Percentiles rank a stretch among this genome's conserved stretches.
Conservation (phyloP, 1,139 yeast genomes). For the Citeromyces hawaiiensis region DNA sequence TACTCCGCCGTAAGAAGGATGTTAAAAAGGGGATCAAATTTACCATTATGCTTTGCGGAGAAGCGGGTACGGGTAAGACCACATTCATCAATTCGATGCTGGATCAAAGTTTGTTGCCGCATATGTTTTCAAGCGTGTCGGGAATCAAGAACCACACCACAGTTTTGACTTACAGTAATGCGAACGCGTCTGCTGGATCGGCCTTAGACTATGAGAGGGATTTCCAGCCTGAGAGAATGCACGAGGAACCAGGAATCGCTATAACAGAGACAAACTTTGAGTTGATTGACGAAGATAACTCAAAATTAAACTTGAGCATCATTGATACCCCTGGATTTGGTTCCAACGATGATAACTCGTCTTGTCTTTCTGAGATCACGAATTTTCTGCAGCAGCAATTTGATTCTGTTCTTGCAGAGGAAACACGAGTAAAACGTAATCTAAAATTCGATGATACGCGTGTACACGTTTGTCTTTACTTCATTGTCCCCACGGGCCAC, state of each 20-base stretch:
- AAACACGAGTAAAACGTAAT: conserved; percentile 43
- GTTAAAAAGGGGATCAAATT: conserved; percentile 77
- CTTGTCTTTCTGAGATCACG: conserved; percentile 28
- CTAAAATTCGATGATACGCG: conserved; percentile 41
- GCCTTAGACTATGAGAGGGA: conserved; percentile 17
- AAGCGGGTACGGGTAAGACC: conserved; percentile 70
- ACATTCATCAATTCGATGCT: conserved; percentile 69
- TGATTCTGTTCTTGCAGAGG: conserved; percentile 42
- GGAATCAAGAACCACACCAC: conserved; percentile 23
- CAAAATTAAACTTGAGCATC: conserved; percentile 35
- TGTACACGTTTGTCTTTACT: conserved; percentile 51
- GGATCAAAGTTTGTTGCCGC: conserved; percentile 46
- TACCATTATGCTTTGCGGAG: conserved; percentile 67
- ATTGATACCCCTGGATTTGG: conserved; percentile 78
- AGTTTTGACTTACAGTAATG: conserved; percentile 26
- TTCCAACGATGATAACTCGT: conserved; percentile 37
- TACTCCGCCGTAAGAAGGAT: conserved; percentile 49
- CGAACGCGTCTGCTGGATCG: conserved; percentile 22
- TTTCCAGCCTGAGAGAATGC: conserved; percentile 29
- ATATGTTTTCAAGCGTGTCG: conserved; percentile 25
- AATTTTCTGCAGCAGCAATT: conserved; percentile 42
- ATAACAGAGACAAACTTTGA: conserved; percentile 56
- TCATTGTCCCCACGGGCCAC: conserved; percentile 43
- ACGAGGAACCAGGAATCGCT: conserved; percentile 31
- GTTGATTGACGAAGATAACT: conserved; percentile 35